phyloP scores from a whole-genome alignment of 768 basidiomycete species.

The Calocera cornea region DNA sequence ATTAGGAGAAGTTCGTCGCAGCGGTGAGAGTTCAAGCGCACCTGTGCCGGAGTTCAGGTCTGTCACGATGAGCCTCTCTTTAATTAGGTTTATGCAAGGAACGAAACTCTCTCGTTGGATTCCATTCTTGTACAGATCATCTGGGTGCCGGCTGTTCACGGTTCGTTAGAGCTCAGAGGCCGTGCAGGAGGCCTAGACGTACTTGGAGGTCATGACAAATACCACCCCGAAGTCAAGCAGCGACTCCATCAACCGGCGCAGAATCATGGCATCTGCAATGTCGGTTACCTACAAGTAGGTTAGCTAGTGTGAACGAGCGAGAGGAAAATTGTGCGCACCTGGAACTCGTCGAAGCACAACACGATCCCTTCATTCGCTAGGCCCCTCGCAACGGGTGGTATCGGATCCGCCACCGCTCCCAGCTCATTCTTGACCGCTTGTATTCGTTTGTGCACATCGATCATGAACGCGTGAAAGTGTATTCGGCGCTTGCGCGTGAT shows the following conservation, averaged over 20 bases:
- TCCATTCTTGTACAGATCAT: constrained; percentile 96
- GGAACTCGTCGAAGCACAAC: constrained; percentile 96
- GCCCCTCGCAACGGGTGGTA: constrained; percentile 75
- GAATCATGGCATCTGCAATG: constrained; percentile 96
- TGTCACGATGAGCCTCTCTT: constrained; percentile 70
- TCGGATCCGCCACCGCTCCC: constrained; percentile 61
- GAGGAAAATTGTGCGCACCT: constrained; percentile 38
- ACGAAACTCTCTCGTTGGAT: constrained; percentile 91
- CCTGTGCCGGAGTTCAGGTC: constrained; percentile 95
- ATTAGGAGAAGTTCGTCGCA: background rate
- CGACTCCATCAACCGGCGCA: constrained; percentile 76
- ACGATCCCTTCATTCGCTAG: constrained; percentile 72
- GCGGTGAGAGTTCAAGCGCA: constrained; percentile 26
- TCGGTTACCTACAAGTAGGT: constrained; percentile 62
- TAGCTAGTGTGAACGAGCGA: background rate
- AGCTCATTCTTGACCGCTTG: constrained; percentile 66
- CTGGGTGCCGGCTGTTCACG: constrained; percentile 71
- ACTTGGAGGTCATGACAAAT: constrained; percentile 97
- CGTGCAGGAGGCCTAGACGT: constrained; percentile 22
- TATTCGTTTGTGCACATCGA: constrained; percentile 89
- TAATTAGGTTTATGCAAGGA: constrained; percentile 88
- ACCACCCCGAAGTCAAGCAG: constrained; percentile 80
- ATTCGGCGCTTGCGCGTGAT: constrained; percentile 69
- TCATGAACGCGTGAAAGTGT: constrained; percentile 99
- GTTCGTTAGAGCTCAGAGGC: background rate